Evolutionary conservation across 1,284 basidiomycete species (phyloP).

Genomic region (Volvariella volvacea): DNA sequence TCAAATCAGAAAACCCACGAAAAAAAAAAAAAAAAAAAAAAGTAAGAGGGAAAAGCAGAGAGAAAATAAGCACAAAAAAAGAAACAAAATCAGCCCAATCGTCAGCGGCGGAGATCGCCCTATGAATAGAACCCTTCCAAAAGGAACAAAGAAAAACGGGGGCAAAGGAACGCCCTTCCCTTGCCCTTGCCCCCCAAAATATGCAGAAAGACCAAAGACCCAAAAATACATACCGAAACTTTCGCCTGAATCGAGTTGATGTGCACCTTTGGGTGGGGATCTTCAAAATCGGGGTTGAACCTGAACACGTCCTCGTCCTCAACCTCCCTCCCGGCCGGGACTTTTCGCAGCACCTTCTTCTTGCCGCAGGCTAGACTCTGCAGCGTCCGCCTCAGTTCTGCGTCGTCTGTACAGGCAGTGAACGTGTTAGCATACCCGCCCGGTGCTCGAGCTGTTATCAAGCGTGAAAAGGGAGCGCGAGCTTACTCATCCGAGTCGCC

Average conservation of each 20-base stretch:
- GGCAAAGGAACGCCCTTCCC: no score
- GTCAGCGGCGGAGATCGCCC: no score
- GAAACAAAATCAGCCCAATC: no score
- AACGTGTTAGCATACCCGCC: not conserved
- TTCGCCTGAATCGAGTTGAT: constrained; percentile 97
- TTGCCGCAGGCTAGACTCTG: constrained; percentile 91
- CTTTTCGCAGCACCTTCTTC: constrained; percentile 84
- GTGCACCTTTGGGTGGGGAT: constrained; percentile 76
- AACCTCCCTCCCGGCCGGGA: constrained; percentile 78
- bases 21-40: constrained; percentile 2
- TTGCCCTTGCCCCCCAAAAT: no score
- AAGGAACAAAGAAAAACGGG: no score
- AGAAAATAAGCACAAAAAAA: no score
- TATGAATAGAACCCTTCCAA: no score
- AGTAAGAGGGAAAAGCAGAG: no score
- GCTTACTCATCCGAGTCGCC: constrained; percentile 72
- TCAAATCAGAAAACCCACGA: not conserved
- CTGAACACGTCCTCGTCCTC: constrained; percentile 70
- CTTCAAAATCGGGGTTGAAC: constrained; percentile 82
- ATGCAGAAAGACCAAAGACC: no score
- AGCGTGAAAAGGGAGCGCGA: not conserved
- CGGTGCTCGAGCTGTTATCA: no score
- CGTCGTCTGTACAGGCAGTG: constrained; percentile 43
- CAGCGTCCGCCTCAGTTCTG: constrained; percentile 76
- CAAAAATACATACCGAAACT: constrained; percentile 66